Evolutionary conservation across 257 asterid species (phyloP).

Genomic region (Rauvolfia tetraphylla): DNA sequence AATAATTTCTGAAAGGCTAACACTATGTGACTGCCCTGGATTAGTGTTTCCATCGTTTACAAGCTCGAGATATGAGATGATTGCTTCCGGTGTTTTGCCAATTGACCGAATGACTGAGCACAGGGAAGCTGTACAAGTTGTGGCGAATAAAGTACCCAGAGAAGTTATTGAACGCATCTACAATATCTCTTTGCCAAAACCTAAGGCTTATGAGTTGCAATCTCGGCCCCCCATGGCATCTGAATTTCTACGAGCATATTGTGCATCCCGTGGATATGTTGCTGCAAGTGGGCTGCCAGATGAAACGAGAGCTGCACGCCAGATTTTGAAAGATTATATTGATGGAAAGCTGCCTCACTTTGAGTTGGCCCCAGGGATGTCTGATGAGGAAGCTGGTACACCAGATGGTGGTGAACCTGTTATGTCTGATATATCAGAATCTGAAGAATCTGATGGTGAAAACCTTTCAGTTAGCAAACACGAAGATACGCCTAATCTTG

Average conservation of each 20-base stretch:
- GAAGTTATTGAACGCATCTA: constrained; percentile 61
- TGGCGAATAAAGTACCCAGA: constrained; percentile 77
- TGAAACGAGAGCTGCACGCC: constrained; percentile 88
- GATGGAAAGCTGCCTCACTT: constrained; percentile 94
- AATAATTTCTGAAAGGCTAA: constrained; percentile 81
- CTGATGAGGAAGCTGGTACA: constrained; percentile 27
- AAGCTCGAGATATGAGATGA: constrained; percentile 95
- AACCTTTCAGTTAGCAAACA: constrained; percentile 29
- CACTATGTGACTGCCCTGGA: constrained; percentile 98
- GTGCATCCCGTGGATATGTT: constrained; percentile 91
- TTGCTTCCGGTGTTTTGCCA: constrained; percentile 96
- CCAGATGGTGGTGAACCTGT: constrained; percentile 23
- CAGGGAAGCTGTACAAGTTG: constrained; percentile 87
- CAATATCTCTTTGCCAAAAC: constrained; percentile 75
- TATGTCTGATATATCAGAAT: constrained; percentile 33
- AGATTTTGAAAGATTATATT: constrained; percentile 80
- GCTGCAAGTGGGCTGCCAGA: constrained; percentile 91
- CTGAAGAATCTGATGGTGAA: constrained; percentile 36
- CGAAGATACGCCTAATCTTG: constrained; percentile 34
- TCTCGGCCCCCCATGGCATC: constrained; percentile 69
- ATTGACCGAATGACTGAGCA: constrained; percentile 90
- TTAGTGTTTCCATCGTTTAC: constrained; percentile 94
- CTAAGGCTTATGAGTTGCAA: constrained; percentile 75
- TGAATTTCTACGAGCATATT: constrained; percentile 72
- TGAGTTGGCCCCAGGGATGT: constrained; percentile 62